Evolutionary conservation across 2,329 filamentous ascomycete species (phyloP).

Genomic region (Fonsecaea pugnacius): DNA sequence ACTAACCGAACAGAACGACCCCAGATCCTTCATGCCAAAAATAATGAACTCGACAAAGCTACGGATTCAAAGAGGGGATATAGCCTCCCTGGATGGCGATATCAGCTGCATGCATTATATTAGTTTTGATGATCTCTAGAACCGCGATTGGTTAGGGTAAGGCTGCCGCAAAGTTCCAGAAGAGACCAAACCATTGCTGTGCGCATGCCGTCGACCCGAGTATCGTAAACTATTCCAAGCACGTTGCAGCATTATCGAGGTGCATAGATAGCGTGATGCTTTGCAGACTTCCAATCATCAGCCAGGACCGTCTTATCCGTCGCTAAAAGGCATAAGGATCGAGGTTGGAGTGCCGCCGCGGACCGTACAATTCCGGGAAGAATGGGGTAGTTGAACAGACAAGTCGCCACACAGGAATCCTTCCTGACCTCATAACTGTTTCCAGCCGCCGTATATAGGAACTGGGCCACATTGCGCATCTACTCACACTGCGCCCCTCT

Average conservation of each 20-base stretch:
- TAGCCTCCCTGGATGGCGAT: neutral
- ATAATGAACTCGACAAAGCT: neutral
- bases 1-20: neutral
- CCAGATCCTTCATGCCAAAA: constrained; percentile 8
- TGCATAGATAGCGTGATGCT: neutral
- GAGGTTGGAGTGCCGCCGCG: constrained; percentile 10
- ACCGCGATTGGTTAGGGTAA: neutral
- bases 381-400: constrained; percentile 4
- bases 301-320: neutral
- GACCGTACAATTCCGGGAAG: constrained; percentile 3
- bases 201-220: neutral
- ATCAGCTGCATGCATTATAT: neutral
- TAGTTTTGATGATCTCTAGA: neutral
- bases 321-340: constrained; percentile 2
- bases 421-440: constrained; percentile 1
- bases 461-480: constrained; percentile 1
- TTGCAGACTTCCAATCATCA: neutral
- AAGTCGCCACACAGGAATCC: neutral
- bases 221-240: neutral
- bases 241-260: neutral
- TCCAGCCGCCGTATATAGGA: neutral
- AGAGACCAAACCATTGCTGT: neutral
- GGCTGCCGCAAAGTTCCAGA: neutral
- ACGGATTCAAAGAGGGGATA: neutral
- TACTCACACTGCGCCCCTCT: neutral